These are phyloP conservation scores for Dipodascopsis tothii DNA, from an alignment of 805 yeast genomes.

Conservation along the genomic window DNA sequence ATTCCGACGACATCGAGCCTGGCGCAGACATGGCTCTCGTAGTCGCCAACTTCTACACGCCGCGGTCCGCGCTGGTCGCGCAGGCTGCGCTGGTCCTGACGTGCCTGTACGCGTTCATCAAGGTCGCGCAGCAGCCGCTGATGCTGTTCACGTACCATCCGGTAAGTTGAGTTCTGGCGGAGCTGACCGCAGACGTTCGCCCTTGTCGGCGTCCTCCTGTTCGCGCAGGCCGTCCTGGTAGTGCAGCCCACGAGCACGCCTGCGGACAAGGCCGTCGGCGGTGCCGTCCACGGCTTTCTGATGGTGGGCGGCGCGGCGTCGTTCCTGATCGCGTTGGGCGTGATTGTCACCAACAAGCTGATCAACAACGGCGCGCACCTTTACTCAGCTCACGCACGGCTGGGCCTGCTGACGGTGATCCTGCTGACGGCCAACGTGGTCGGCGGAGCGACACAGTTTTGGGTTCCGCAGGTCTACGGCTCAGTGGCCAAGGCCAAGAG, in stretches of 20 bases:
- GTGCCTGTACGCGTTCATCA: slow-evolving; percentile 14
- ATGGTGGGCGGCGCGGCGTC: slow-evolving; percentile 19
- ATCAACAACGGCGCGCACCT: slow-evolving; percentile 18
- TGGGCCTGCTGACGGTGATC: slow-evolving; percentile 25
- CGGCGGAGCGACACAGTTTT: slow-evolving; percentile 27
- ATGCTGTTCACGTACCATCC: slow-evolving; percentile 29
- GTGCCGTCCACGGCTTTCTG: slow-evolving; percentile 27
- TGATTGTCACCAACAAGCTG: slow-evolving; percentile 25
- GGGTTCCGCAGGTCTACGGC: slow-evolving; percentile 28
- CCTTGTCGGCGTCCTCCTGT: slow-evolving; percentile 23
- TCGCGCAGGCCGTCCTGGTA: slow-evolving; percentile 27
- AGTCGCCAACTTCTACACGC: not conserved
- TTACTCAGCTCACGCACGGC: slow-evolving; percentile 27
- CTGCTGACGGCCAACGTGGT: slow-evolving; percentile 17
- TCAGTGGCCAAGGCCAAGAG: slow-evolving; percentile 25
- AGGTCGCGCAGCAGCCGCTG: slow-evolving; percentile 13
- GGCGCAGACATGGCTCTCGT: not conserved
- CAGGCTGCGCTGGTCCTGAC: slow-evolving; percentile 11
- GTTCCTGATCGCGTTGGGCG: slow-evolving; percentile 21
- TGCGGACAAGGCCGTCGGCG: slow-evolving; percentile 25
- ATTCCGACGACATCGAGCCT: too few relatives aligned
- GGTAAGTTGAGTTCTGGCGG: not conserved
- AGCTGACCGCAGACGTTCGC: slow-evolving; percentile 13
- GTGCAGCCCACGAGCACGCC: slow-evolving; percentile 24
- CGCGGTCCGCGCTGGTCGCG: slow-evolving; percentile 15